Percentiles rank a stretch among this genome's conserved stretches.
phyloP scores from a whole-genome alignment of 129 eudicot species.

The Dittrichia graveolens region DNA sequence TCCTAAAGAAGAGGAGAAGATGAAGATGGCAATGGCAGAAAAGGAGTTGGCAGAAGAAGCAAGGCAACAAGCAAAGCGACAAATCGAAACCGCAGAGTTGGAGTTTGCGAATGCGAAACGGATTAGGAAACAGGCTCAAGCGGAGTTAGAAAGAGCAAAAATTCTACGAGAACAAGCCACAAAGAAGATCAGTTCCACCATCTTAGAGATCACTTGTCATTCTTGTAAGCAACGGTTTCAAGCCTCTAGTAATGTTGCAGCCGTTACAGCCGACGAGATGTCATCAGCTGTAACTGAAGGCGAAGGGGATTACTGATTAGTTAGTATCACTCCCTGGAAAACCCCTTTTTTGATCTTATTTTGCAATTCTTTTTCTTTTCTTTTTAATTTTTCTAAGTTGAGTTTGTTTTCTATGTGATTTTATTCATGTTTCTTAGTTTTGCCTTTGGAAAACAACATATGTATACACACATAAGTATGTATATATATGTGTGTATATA shows the following conservation, averaged over 20 bases:
- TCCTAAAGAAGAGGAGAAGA: constrained; percentile 39
- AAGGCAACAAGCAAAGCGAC: constrained; percentile 62
- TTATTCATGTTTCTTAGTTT: constrained; percentile 20
- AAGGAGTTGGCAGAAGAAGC: constrained; percentile 73
- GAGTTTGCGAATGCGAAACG: constrained; percentile 81
- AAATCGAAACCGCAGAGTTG: constrained; percentile 71
- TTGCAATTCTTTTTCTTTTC: neutral
- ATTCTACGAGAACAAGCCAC: constrained; percentile 57
- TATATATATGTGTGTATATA: constrained; percentile 21
- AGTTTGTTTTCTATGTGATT: constrained; percentile 34
- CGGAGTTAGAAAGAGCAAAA: constrained; percentile 67
- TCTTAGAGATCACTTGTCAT: constrained; percentile 72
- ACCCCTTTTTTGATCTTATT: neutral
- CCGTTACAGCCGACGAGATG: constrained; percentile 36
- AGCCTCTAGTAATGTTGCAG: constrained; percentile 27
- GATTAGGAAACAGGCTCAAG: constrained; percentile 78
- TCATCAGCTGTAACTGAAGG: constrained; percentile 47
- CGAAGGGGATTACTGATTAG: constrained; percentile 37
- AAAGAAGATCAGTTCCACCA: constrained; percentile 53
- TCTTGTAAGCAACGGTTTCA: constrained; percentile 63
- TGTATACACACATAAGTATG: constrained; percentile 21
- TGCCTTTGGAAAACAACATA: constrained; percentile 17
- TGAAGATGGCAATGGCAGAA: constrained; percentile 55
- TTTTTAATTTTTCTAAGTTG: constrained; percentile 8
- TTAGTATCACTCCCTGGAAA: neutral